Base-by-base conservation (phyloP, 345 rosid species). In the Sapria himalayana region DNA sequence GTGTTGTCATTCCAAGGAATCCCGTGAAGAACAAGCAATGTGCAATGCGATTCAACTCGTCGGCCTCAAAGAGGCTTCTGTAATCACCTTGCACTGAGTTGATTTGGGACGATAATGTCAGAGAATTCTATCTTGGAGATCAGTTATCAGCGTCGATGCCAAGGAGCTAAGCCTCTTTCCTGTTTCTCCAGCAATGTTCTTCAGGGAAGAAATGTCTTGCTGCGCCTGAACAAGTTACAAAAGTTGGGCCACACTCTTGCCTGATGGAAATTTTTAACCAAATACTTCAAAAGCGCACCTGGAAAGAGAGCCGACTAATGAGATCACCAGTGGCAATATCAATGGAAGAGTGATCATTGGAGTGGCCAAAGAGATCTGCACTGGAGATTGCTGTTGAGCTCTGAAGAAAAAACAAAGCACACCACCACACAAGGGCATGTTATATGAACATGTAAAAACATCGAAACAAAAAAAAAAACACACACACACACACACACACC, bases 381-480 rank as follows among this genome's bases (percentile, higher is more conserved):
- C 96, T 84, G 40, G 99, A 91, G 34, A 91, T 91, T 22, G 99
- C 78, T 5, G 94, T 7, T 16, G 96, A 91, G 51, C 89, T 66
- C 99, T 91, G 63, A 2, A 54, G 21, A 35, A 33, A 23, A 36
- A 20, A 23, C 6, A 13, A 27, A n/a, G n/a, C n/a, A n/a, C n/a
- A n/a, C n/a, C n/a, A n/a, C n/a, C n/a, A n/a, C n/a, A n/a, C n/a
- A n/a, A n/a, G n/a, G n/a, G n/a, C n/a, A n/a, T n/a, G n/a, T n/a
- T n/a, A n/a, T n/a, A n/a, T n/a, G n/a, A n/a, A n/a, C n/a, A n/a
- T n/a, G n/a, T n/a, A n/a, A n/a, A n/a, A n/a, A n/a, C n/a, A n/a
- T n/a, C n/a, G n/a, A n/a, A n/a, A n/a, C n/a, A n/a, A n/a, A n/a
- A n/a, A n/a, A n/a, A n/a, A n/a, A n/a, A n/a, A n/a, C n/a, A n/a